Conservation (phyloP, 805 yeast genomes). For the Yamadazyma endophytica region DNA sequence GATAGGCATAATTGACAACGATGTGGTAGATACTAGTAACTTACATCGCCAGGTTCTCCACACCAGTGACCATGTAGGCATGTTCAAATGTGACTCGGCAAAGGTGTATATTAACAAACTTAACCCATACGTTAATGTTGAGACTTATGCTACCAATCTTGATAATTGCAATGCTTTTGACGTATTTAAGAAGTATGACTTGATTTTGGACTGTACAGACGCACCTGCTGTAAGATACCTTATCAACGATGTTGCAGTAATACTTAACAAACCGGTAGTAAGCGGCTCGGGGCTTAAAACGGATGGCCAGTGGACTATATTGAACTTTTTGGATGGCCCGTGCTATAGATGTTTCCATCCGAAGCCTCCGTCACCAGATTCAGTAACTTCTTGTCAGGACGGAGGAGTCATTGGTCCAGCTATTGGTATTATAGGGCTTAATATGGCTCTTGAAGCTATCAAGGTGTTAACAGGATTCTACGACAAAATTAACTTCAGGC, state of each 20-base stretch:
- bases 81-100: conserved; percentile 79
- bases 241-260: conserved; percentile 78
- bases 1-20: conserved; percentile 86
- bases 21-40: conserved; percentile 78
- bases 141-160: conserved; percentile 50
- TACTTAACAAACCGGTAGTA: conserved; percentile 64
- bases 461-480: conserved; percentile 65
- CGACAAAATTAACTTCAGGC: conserved; percentile 48
- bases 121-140: conserved; percentile 65
- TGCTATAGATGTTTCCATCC: conserved; percentile 96
- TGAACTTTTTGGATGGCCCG: conserved; percentile 75
- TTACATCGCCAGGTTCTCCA: conserved; percentile 89
- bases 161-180: conserved; percentile 55
- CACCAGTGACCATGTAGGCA: conserved; percentile 59
- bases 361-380: conserved; percentile 77
- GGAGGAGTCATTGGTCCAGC: conserved; percentile 95
- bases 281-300: conserved; percentile 90
- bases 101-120: conserved; percentile 44
- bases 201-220: conserved; percentile 91
- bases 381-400: conserved; percentile 82
- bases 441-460: conserved; percentile 85
- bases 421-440: conserved; percentile 81
- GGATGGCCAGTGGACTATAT: conserved; percentile 83
- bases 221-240: conserved; percentile 84
- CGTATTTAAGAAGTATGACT: conserved; percentile 62